Conservation (phyloP, 2,329 filamentous ascomycete species). For the Orbilia quercus region DNA sequence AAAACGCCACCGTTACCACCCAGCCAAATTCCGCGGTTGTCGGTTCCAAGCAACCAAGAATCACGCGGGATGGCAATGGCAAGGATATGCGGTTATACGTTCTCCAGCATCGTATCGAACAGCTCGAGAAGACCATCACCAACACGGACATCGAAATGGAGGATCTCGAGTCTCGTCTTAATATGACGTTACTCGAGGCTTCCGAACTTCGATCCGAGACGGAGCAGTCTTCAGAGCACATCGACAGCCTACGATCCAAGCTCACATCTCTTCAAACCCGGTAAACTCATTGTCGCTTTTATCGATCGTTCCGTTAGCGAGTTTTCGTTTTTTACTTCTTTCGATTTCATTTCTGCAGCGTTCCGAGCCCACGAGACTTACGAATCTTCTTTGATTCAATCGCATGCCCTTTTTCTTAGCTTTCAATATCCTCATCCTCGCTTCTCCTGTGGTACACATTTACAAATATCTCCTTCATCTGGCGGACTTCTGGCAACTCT, state of each 20-base stretch:
- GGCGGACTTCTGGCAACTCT: slow-evolving; percentile 46
- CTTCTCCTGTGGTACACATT: background rate
- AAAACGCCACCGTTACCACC: slow-evolving; percentile 29
- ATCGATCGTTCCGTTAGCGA: slow-evolving; percentile 38
- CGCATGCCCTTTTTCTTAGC: slow-evolving; percentile 18
- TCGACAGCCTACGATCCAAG: slow-evolving; percentile 74
- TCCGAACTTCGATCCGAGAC: slow-evolving; percentile 79
- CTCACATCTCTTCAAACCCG: slow-evolving; percentile 74
- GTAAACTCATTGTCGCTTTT: slow-evolving; percentile 44
- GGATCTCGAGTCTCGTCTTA: slow-evolving; percentile 84
- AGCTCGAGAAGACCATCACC: slow-evolving; percentile 82
- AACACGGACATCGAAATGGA: slow-evolving; percentile 85
- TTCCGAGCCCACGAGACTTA: slow-evolving; percentile 49
- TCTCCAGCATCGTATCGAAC: slow-evolving; percentile 80
- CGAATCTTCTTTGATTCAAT: slow-evolving; percentile 54
- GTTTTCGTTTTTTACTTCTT: slow-evolving; percentile 34
- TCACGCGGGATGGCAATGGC: slow-evolving; percentile 61
- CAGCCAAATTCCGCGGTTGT: slow-evolving; percentile 34
- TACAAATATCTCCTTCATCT: slow-evolving; percentile 12
- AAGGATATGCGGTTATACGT: slow-evolving; percentile 64
- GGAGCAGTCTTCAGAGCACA: slow-evolving; percentile 78
- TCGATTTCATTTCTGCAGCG: slow-evolving; percentile 35
- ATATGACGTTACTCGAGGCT: slow-evolving; percentile 83
- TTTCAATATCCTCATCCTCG: slow-evolving; percentile 1
- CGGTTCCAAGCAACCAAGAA: slow-evolving; percentile 59